Evolutionary conservation across 1,284 basidiomycete genomes (phyloP).

Genomic region (Fistulina hepatica): DNA sequence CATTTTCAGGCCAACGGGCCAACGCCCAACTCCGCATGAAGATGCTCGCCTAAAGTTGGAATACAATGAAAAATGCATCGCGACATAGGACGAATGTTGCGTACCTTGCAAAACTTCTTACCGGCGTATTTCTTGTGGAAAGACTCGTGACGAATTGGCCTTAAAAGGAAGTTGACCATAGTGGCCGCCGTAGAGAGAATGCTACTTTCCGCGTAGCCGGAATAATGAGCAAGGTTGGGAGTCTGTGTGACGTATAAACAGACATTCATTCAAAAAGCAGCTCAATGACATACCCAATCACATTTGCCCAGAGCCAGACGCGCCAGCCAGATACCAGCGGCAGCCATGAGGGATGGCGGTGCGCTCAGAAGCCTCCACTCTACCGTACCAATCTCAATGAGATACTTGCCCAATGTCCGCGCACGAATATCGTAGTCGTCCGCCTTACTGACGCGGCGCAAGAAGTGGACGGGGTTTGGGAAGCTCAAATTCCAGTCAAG

Average conservation of each 20-base stretch:
- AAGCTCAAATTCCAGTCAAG: conserved; percentile 81
- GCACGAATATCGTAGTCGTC: conserved; percentile 84
- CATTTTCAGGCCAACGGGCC: conserved; percentile 42
- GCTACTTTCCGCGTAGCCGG: conserved; percentile 74
- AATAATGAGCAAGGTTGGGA: conserved; percentile 73
- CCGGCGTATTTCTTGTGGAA: conserved; percentile 72
- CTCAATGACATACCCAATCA: conserved; percentile 58
- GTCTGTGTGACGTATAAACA: conserved; percentile 19
- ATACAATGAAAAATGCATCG: conserved; percentile 2
- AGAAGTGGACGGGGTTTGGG: conserved; percentile 87
- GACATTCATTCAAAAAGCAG: background rate
- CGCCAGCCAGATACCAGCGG: conserved; percentile 76
- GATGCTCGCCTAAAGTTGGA: conserved; percentile 43
- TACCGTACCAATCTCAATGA: conserved; percentile 76
- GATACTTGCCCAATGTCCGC: conserved; percentile 80
- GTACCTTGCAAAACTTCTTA: conserved; percentile 74
- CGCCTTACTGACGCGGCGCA: conserved; percentile 82
- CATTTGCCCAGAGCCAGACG: conserved; percentile 67
- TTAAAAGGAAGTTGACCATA: conserved; percentile 81
- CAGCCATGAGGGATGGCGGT: conserved; percentile 75
- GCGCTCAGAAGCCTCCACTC: conserved; percentile 69
- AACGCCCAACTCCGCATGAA: conserved; percentile 51
- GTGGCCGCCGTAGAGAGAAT: conserved; percentile 76
- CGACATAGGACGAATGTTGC: conserved; percentile 9
- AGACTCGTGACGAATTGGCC: conserved; percentile 54